phyloP scores from a whole-genome alignment of 129 eudicot species.

The Flaveria trinervia region DNA sequence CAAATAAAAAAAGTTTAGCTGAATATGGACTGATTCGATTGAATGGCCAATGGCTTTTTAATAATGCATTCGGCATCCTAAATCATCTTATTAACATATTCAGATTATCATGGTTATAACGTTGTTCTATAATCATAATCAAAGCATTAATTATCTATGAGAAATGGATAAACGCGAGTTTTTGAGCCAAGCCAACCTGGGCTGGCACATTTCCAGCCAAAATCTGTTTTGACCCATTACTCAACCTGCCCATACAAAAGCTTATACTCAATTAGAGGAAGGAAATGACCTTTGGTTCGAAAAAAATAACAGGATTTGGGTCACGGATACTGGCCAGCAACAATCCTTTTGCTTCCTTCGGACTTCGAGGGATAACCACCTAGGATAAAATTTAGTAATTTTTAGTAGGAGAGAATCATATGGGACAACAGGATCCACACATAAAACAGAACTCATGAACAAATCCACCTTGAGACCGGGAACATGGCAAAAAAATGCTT shows the following conservation, averaged over 20 bases:
- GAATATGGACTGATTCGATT: not conserved
- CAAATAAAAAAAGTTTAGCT: not conserved
- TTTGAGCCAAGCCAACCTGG: not conserved
- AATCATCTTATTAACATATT: not conserved
- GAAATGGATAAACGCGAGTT: not conserved
- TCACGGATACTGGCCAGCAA: constrained; percentile 82
- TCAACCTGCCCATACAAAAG: not conserved
- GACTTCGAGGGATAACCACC: constrained; percentile 98
- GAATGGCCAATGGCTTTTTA: not conserved
- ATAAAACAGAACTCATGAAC: constrained; percentile 9
- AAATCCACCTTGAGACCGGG: constrained; percentile 84
- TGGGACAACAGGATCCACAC: not conserved
- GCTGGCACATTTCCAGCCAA: not conserved
- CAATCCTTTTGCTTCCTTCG: constrained; percentile 90
- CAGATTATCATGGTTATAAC: not conserved
- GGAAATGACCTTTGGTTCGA: constrained; percentile 85
- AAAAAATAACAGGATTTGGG: constrained; percentile 94
- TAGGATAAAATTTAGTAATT: constrained; percentile 15
- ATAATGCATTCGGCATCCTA: constrained; percentile 11
- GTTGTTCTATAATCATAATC: not conserved
- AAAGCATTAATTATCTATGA: not conserved
- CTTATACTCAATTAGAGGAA: constrained; percentile 20
- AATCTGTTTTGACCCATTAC: not conserved
- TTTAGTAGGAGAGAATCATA: not conserved
- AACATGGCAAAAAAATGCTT: constrained; percentile 98